Base-by-base conservation (phyloP, 257 asterid genomes). In the Rhazya stricta region DNA sequence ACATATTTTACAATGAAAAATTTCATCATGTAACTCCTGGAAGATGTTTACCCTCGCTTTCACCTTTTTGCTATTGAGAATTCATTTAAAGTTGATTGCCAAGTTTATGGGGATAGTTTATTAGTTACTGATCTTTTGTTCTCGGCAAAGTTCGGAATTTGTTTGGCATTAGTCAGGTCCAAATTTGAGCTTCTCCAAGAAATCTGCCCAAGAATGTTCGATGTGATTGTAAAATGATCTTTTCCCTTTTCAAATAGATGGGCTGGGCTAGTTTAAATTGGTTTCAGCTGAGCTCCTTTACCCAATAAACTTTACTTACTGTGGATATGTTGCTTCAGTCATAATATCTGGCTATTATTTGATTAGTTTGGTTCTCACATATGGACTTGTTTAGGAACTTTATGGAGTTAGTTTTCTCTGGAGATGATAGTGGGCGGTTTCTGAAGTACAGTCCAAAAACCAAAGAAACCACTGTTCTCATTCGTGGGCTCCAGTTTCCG, bases 381-480 rank as follows among this genome's bases (percentile, higher is more conserved):
- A 69, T n/a, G 65, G 11, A 34, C 41, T 71, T 65, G 66, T 25
- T 79, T 74, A 94, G 99, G 89, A 87, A 92, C 86, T 94, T 94
- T 71, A 70, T 90, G 74, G 98, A 86, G 82, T 72, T 92, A 80
- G 89, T 88, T 63, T 89, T 94, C 84, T 80, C 99, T 41, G 87
- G 83, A 29, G 97, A 94, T 62, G 86, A 84, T 76, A 92, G 90
- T 73, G 99, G 99, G 73, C 89, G 97, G 82, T 89, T 94, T 79
- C 87, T 94, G 78, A 90, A 92, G 79, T 92, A 94, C 83, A 67
- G 88, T 76, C 88, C 89, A 23, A 72, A 58, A 56, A 92, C 96
- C 8, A 85, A 84, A 81, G 90, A 88, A 81, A 87, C 97, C 76
- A 86, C 88, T 67, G 96, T 92, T 76, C 97, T 94, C 15, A 43